Conservation (phyloP, 2,329 filamentous ascomycete genomes). For the Trichoderma cornu-damae region DNA sequence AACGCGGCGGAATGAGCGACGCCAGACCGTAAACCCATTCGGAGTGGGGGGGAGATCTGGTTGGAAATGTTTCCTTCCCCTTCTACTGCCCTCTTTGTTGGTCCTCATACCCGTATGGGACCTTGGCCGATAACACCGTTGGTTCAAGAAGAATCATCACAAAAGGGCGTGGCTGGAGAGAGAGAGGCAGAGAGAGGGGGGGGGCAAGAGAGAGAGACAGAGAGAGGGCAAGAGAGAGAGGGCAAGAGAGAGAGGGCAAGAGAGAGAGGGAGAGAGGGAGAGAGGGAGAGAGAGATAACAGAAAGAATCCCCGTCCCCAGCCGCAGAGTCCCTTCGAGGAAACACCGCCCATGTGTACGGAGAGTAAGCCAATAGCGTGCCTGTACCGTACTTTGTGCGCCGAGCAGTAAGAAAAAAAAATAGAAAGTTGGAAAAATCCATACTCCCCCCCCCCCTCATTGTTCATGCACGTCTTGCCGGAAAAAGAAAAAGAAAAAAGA, state of each 20-base stretch:
- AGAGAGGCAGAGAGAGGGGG: neutral
- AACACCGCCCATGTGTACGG: neutral
- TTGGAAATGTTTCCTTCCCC: neutral
- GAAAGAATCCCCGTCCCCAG: neutral
- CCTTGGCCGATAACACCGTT: neutral
- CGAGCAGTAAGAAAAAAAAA: no score
- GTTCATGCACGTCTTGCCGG: conserved; percentile 14
- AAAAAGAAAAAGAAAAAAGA: neutral
- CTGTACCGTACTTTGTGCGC: no score
- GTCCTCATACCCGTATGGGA: neutral
- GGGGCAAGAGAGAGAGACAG: neutral
- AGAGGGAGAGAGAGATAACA: no score
- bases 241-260: no score
- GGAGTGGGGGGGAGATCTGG: neutral
- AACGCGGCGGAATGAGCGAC: no score
- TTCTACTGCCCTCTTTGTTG: neutral
- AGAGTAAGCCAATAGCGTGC: neutral
- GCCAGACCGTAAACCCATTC: no score
- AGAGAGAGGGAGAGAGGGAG: no score
- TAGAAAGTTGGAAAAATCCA: neutral
- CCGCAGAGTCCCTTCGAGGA: neutral
- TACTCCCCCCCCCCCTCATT: no score
- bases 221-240: neutral
- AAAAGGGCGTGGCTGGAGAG: neutral
- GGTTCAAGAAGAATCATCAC: neutral